These are phyloP conservation scores for Alloteropsis angusta DNA, from an alignment of 202 grass and related monocot species.

Conservation along the genomic window DNA sequence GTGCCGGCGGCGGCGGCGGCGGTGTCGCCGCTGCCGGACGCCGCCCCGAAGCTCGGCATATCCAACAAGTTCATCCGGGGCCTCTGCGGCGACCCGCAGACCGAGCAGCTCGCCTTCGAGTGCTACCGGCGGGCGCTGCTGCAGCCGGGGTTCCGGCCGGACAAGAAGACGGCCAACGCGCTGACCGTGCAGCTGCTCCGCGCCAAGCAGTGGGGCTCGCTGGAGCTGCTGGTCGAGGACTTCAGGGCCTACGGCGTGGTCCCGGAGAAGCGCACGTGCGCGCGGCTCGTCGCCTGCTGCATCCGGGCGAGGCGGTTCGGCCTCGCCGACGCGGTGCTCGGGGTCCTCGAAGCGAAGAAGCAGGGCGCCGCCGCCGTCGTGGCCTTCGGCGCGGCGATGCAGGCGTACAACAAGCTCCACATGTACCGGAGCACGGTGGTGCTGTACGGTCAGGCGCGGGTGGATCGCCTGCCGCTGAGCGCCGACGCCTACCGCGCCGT, in stretches of 20 bases:
- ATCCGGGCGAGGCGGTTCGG: conserved; percentile 61
- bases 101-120: conserved; percentile 67
- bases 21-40: conserved; percentile 8
- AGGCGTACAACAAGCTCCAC: conserved; percentile 80
- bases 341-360: conserved; percentile 41
- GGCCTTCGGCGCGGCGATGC: conserved; percentile 66
- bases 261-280: conserved; percentile 61
- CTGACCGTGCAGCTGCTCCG: conserved; percentile 46
- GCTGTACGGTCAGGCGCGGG: conserved; percentile 45
- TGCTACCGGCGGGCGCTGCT: conserved; percentile 62
- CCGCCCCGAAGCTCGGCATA: conserved; percentile 40
- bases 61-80: conserved; percentile 71
- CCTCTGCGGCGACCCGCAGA: conserved; percentile 59
- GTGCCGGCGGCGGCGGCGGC: background rate
- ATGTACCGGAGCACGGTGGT: conserved; percentile 73
- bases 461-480: conserved; percentile 32
- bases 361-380: conserved; percentile 24
- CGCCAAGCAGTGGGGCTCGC: conserved; percentile 63
- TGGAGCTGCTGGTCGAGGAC: conserved; percentile 45
- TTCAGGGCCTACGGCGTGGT: conserved; percentile 37
- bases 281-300: conserved; percentile 49
- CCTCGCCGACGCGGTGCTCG: conserved; percentile 57
- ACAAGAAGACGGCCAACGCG: conserved; percentile 48
- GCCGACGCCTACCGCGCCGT: conserved; percentile 46
- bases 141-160: conserved; percentile 49